Conservation (phyloP, 495 filamentous ascomycete genomes). For the Pseudomonodictys pantanalensis region DNA sequence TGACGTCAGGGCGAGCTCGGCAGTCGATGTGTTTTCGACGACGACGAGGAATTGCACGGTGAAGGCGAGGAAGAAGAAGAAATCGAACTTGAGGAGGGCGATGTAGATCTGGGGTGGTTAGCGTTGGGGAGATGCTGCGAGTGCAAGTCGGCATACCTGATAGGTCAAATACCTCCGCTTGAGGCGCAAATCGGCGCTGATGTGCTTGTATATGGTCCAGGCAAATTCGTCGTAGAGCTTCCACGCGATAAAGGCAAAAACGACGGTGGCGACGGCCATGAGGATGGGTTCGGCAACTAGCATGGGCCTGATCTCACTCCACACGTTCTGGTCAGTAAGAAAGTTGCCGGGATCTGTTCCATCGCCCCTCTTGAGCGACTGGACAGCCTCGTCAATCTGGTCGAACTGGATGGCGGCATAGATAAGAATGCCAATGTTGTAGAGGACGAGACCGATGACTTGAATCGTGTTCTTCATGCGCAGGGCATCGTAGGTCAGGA, state of each 20-base stretch:
- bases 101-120: conserved; percentile 81
- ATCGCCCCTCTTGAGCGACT: conserved; percentile 42
- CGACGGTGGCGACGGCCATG: conserved; percentile 68
- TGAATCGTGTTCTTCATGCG: conserved; percentile 98
- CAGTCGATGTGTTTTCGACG: conserved; percentile 63
- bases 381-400: conserved; percentile 74
- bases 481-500: conserved; percentile 89
- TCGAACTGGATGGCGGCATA: conserved; percentile 90
- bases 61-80: conserved; percentile 99
- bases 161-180: conserved; percentile 94
- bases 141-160: conserved; percentile 61
- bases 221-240: conserved; percentile 98
- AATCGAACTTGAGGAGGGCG: conserved; percentile 95
- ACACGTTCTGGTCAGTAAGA: conserved; percentile 47
- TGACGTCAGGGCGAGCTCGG: conserved; percentile 82
- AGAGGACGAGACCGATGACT: conserved; percentile 89
- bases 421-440: conserved; percentile 84
- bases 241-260: conserved; percentile 76
- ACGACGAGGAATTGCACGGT: conserved; percentile 96
- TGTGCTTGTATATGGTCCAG: conserved; percentile 99
- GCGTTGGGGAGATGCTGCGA: conserved; percentile 29
- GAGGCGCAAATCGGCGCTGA: conserved; percentile 94
- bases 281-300: conserved; percentile 83
- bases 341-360: too few species aligned
- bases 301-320: conserved; percentile 66